Conservation (phyloP, 768 basidiomycete genomes). For the Rhodocollybia butyracea region DNA sequence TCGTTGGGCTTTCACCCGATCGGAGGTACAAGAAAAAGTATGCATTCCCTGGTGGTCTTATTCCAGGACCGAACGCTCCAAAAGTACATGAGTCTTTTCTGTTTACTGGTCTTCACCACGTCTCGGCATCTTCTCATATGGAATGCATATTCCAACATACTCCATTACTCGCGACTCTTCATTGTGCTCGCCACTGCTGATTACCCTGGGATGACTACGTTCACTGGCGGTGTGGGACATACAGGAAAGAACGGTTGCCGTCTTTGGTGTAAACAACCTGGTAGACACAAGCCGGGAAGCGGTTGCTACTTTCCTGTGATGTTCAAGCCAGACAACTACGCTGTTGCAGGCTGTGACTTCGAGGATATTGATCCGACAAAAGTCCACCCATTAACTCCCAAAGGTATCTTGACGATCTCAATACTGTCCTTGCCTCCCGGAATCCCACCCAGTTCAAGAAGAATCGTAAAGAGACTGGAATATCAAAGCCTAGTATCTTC, state of each 20-base stretch:
- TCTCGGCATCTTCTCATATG: conserved; percentile 20
- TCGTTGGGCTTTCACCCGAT: conserved; percentile 27
- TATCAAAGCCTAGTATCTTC: too few species aligned
- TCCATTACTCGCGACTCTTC: conserved; percentile 13
- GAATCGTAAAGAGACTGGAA: too few species aligned
- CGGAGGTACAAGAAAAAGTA: conserved; percentile 25
- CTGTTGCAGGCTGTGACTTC: conserved; percentile 19
- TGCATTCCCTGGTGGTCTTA: conserved; percentile 26
- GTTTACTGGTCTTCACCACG: conserved; percentile 29
- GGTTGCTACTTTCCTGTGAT: conserved; percentile 21
- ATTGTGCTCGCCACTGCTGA: conserved; percentile 19
- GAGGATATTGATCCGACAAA: conserved; percentile 12
- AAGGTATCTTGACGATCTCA: too few species aligned
- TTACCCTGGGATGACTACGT: conserved; percentile 19
- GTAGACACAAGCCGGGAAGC: conserved; percentile 15
- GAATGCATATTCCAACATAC: conserved; percentile 11
- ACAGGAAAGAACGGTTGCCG: conserved; percentile 18
- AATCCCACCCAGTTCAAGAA: too few species aligned
- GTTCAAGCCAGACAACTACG: conserved; percentile 16
- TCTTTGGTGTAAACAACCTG: conserved; percentile 16
- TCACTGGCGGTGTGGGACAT: conserved; percentile 25
- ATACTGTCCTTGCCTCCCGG: too few species aligned
- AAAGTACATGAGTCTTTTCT: conserved; percentile 27
- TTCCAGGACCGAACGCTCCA: conserved; percentile 31
- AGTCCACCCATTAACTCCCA: too few species aligned